Base-by-base conservation (phyloP, 2,329 filamentous ascomycete species). In the Aspergillus sp. region DNA sequence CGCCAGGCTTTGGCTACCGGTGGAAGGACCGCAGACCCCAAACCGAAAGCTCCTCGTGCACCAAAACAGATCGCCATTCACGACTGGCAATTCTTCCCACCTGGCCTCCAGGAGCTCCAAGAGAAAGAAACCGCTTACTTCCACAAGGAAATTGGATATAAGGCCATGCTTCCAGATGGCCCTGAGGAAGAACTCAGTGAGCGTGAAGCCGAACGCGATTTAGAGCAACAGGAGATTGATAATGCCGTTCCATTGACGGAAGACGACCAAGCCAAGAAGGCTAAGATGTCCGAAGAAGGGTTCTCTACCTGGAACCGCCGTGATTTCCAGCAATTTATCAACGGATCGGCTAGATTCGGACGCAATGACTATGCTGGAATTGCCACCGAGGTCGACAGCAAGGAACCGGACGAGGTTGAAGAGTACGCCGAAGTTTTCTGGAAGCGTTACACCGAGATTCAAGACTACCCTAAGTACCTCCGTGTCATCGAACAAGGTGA, bases 281-380 rank as follows among this genome's bases (percentile, higher is more conserved):
- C 88, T 52, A 75, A 76, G 32, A 77, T 98, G 46, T 87, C 88
- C 1, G 77, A 83, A 45, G 80, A 93, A 64, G 93, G 94, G 6
- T 98, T 98, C 58, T 83, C 82, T 2, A 83, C 93, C 32, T 98
- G 94, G 93, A 97, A 95, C 71, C 85, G 89, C 59, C 83, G 94
- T 57, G 94, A 98, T 67, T 98, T 97, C 72, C 91, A 97, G 64
- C 93, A 97, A 57, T 98, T 98, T 65, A 78, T 98, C 69, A 96
- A 97, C 60, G 90, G 88, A 19, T 94, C 88, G 32, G 91, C 88
- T 49, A 93, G 91, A 64, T 94, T 90, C 61, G 93, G 93, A 2
- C 87, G 93, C 41, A 82, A 79, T 35, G 88, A 93, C 63, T 96
- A 87, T 61, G 84, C 85, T 29, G 80, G 80, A 36, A 98, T 98